These are phyloP conservation scores for Pythium chondricola DNA, from an alignment of 352 stramenopile species.

Conservation along the genomic window DNA sequence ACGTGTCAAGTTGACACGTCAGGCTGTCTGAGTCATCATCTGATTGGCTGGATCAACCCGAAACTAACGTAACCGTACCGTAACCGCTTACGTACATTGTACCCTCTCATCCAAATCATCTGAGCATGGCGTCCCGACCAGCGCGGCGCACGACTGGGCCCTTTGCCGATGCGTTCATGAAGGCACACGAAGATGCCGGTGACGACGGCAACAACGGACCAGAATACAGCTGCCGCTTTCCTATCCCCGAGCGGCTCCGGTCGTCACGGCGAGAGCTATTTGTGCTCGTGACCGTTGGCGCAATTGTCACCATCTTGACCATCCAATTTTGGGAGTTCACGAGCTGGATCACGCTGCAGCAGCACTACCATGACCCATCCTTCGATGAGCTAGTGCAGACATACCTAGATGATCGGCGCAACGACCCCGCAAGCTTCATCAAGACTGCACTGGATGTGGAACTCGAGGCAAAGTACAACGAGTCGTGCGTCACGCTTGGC, in stretches of 20 bases:
- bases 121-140: too few relatives aligned
- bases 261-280: background rate
- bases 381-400: background rate
- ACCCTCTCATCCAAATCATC: too few relatives aligned
- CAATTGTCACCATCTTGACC: background rate
- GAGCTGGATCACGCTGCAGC: background rate
- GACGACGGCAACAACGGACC: background rate
- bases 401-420: constrained; percentile 1
- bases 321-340: constrained; percentile 4
- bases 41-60: too few relatives aligned
- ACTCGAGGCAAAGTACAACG: constrained; percentile 6
- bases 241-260: too few relatives aligned
- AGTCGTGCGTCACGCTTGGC: constrained; percentile 15
- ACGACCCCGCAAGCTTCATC: background rate
- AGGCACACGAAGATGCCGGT: background rate
- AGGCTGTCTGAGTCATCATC: too few relatives aligned
- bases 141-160: too few relatives aligned
- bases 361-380: background rate
- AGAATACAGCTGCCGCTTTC: too few relatives aligned
- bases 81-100: too few relatives aligned
- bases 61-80: too few relatives aligned
- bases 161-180: too few relatives aligned
- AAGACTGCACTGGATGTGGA: constrained; percentile 4
- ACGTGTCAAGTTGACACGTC: too few relatives aligned
- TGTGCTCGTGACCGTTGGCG: background rate